Evolutionary conservation across 345 rosid species (phyloP).

Genomic region (Citrus trifoliata): DNA sequence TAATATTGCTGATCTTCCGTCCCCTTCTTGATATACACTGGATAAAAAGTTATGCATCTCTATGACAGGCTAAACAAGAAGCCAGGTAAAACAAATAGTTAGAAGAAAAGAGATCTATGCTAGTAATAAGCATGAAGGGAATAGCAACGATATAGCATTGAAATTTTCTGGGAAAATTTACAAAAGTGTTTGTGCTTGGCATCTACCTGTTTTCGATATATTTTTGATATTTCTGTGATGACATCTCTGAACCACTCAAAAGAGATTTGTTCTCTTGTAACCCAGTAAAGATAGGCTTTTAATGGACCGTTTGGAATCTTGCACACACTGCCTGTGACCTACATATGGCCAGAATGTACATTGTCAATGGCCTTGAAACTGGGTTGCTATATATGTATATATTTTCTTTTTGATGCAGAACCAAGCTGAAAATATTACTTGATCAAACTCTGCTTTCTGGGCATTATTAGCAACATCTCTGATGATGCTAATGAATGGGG

Average conservation of each 20-base stretch:
- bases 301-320: slow-evolving; percentile 28
- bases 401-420: not conserved
- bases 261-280: slow-evolving; percentile 60
- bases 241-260: slow-evolving; percentile 53
- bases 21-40: slow-evolving; percentile 41
- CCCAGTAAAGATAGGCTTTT: slow-evolving; percentile 59
- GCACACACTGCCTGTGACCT: slow-evolving; percentile 23
- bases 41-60: slow-evolving; percentile 48
- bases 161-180: not conserved
- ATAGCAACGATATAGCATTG: not conserved
- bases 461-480: slow-evolving; percentile 29
- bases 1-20: slow-evolving; percentile 43
- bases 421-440: not conserved
- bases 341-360: not conserved
- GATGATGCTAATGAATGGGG: slow-evolving; percentile 62
- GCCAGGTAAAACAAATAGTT: not conserved
- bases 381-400: not conserved
- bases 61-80: slow-evolving; percentile 27
- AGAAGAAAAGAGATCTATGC: no score
- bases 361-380: slow-evolving; percentile 3
- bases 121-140: not conserved
- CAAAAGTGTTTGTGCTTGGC: not conserved
- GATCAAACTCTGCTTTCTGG: slow-evolving; percentile 2
- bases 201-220: slow-evolving; percentile 33
- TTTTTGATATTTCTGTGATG: slow-evolving; percentile 28